phyloP scores from a whole-genome alignment of 2,329 filamentous ascomycete species.

The Coniochaeta prunicola region DNA sequence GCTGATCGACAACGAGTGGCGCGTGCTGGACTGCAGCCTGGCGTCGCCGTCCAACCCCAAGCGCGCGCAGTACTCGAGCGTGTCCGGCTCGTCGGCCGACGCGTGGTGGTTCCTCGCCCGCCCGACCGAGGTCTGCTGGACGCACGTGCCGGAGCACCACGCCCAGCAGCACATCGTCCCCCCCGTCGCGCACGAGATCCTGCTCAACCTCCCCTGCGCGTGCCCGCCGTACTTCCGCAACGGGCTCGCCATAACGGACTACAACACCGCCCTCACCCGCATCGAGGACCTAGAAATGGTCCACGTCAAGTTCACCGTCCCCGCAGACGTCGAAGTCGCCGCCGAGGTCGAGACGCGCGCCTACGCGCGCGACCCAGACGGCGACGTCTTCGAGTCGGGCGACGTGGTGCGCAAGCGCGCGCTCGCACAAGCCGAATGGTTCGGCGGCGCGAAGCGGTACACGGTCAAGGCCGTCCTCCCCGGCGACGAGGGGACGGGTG shows the following conservation, averaged over 20 bases:
- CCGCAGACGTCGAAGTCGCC: conserved; percentile 81
- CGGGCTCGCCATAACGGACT: conserved; percentile 71
- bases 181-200: conserved; percentile 73
- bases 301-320: conserved; percentile 81
- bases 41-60: conserved; percentile 86
- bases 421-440: conserved; percentile 87
- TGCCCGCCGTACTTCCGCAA: conserved; percentile 87
- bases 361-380: conserved; percentile 76
- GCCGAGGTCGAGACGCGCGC: conserved; percentile 85
- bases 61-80: conserved; percentile 68
- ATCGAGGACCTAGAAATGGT: conserved; percentile 92
- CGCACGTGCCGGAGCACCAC: conserved; percentile 82
- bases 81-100: conserved; percentile 64
- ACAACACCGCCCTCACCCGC: conserved; percentile 78
- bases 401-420: conserved; percentile 80
- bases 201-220: conserved; percentile 79
- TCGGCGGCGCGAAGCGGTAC: conserved; percentile 78
- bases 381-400: conserved; percentile 88
- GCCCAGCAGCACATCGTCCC: conserved; percentile 91
- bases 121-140: conserved; percentile 88
- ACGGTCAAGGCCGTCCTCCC: conserved; percentile 89
- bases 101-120: conserved; percentile 89
- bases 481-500: conserved; percentile 81
- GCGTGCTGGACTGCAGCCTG: conserved; percentile 89
- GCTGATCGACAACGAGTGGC: conserved; percentile 89